These are phyloP conservation scores for Graphilbum sp. DNA, from an alignment of 2,329 filamentous ascomycete species.

Conservation along the genomic window DNA sequence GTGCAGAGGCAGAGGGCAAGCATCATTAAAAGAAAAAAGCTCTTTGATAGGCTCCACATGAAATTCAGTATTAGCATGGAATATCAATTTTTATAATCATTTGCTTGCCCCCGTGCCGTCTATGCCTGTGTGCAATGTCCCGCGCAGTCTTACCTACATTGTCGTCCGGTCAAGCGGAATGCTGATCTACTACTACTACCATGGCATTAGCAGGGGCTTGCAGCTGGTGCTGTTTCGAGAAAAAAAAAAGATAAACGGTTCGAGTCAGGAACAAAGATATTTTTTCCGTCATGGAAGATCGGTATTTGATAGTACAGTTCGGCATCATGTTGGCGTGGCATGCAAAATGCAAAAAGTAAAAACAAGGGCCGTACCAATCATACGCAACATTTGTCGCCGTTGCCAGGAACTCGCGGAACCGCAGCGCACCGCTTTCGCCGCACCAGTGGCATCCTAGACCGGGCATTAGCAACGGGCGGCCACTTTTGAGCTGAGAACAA, in stretches of 20 bases:
- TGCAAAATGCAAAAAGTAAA: neutral
- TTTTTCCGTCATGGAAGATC: constrained; percentile 15
- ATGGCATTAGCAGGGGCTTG: too few relatives aligned
- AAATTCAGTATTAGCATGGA: constrained; percentile 65
- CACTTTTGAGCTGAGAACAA: neutral
- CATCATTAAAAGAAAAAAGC: constrained; percentile 78
- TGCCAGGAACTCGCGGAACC: too few relatives aligned
- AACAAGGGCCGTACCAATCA: neutral
- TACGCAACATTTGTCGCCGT: too few relatives aligned
- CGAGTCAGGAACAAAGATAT: constrained; percentile 5
- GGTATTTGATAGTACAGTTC: constrained; percentile 29
- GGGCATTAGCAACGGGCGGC: too few relatives aligned
- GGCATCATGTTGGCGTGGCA: constrained; percentile 19
- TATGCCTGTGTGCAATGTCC: too few relatives aligned
- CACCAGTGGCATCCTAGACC: too few relatives aligned
- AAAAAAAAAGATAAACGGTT: too few relatives aligned
- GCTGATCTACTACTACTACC: too few relatives aligned
- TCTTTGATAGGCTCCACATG: constrained; percentile 48
- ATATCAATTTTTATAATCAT: constrained; percentile 51
- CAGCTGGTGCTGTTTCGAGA: too few relatives aligned
- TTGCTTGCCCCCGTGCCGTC: constrained; percentile 14
- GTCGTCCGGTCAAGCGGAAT: too few relatives aligned
- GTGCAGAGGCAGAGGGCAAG: constrained; percentile 13
- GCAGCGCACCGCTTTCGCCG: too few relatives aligned
- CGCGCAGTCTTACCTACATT: too few relatives aligned